Base-by-base conservation (phyloP, 2,329 filamentous ascomycete species). In the Arthrobotrys conoides region DNA sequence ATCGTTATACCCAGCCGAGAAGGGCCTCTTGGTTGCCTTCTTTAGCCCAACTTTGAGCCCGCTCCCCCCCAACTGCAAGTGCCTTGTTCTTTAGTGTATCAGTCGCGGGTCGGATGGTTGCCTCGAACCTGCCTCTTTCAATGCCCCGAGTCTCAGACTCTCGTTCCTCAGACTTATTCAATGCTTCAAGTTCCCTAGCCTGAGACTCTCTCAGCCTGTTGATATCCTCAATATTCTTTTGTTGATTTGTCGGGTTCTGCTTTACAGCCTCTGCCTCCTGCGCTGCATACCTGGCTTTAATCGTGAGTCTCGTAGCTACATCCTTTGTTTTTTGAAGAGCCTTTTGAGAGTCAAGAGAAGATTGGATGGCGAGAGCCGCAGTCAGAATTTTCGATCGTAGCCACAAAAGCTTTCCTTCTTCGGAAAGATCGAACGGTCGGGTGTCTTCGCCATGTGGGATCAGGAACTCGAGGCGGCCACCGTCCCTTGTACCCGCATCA, bases 191-290 rank as follows among this genome's bases (percentile, higher is more conserved):
- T 33, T 77, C 73, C 18, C 73, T 59, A 8, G 67, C 67, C 16
- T 77, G 73, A 20, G 71, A 46, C 24, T 77, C 73, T 27, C 73
- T 71, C 27, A 77, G 44, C 38, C 63, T 77, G 57, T 77, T 77
- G 41, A 77, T 77, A 49, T 77, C 73, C n/a, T 77, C 73, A 36
- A 77, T 77, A n/a, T 77, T 77, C 61, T 77, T 67, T 48, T 77
- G 73, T 33, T 77, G 73, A n/a, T 77, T 71, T 20, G 67, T 71
- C 6, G 73, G 73, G 30, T 71, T 63, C 53, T 71, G 73, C 41
- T 51, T 71, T 12, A 77, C 68, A 12, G 73, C 73, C 33, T 77
- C 73, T 20, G 73, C 73, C 41, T 77, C 73, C 22, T 77, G 73
- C 20, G 73, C 73, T 5, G 73, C 73, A 22, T 77, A 77, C 46